A percentile compares a stretch with the other conserved stretches of the same genome.
Conservation (phyloP, 2,329 filamentous ascomycete genomes). For the Decorospora gaudefroyi region DNA sequence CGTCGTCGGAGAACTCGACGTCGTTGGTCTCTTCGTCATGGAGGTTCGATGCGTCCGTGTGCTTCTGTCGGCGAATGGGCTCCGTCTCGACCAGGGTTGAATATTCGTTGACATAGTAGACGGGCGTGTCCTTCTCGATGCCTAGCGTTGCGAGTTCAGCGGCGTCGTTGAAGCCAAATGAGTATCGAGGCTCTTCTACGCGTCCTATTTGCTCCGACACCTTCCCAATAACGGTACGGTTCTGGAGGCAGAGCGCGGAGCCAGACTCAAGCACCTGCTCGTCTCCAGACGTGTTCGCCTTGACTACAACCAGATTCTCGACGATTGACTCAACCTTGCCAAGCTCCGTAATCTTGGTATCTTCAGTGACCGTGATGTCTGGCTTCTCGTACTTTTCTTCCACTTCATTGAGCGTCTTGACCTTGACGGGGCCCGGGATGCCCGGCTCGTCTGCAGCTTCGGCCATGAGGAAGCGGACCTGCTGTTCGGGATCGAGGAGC, state of each 20-base stretch:
- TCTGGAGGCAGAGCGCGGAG: slow-evolving; percentile 77
- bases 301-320: slow-evolving; percentile 77
- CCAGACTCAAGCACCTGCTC: slow-evolving; percentile 83
- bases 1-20: slow-evolving; percentile 94
- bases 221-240: slow-evolving; percentile 76
- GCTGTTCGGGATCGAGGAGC: slow-evolving; percentile 78
- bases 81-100: slow-evolving; percentile 87
- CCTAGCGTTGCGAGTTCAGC: slow-evolving; percentile 70
- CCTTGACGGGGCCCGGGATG: slow-evolving; percentile 60
- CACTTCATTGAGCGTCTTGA: slow-evolving; percentile 84
- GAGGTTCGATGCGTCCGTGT: slow-evolving; percentile 91
- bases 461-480: slow-evolving; percentile 82
- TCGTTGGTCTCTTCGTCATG: slow-evolving; percentile 94
- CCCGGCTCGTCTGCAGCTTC: slow-evolving; percentile 82
- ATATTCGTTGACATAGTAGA: slow-evolving; percentile 80
- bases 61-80: slow-evolving; percentile 76
- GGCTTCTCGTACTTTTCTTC: slow-evolving; percentile 63
- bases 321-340: slow-evolving; percentile 78
- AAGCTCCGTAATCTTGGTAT: slow-evolving; percentile 76
- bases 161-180: slow-evolving; percentile 71
- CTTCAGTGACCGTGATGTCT: slow-evolving; percentile 73
- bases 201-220: slow-evolving; percentile 86
- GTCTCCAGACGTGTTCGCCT: slow-evolving; percentile 76
- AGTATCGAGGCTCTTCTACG: slow-evolving; percentile 85
- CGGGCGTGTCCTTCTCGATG: slow-evolving; percentile 67